phyloP scores from a whole-genome alignment of 2,329 filamentous ascomycete genomes.

The Aspergillus luchuensis region DNA sequence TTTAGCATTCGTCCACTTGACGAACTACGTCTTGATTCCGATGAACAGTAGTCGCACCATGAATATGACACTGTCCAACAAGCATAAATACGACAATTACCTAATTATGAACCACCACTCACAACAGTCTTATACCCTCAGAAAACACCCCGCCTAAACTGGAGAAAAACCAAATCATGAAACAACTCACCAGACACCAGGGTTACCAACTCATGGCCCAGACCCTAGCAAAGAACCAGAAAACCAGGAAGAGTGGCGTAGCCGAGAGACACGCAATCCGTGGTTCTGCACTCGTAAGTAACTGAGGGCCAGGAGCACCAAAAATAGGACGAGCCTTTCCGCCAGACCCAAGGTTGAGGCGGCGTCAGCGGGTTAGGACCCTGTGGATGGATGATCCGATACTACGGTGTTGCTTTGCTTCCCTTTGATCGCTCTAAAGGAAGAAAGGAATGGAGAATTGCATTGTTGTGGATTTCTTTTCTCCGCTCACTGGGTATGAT shows the following conservation, averaged over 20 bases:
- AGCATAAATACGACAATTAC: no score
- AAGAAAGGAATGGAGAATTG: background rate
- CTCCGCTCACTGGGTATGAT: background rate
- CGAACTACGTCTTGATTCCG: no score
- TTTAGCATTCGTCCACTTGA: no score
- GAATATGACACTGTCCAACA: no score
- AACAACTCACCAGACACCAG: background rate
- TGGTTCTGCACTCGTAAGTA: conserved; percentile 8
- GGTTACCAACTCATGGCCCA: background rate
- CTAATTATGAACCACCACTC: no score
- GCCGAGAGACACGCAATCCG: conserved; percentile 5
- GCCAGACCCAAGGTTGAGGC: conserved; percentile 8
- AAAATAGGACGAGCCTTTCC: conserved; percentile 16
- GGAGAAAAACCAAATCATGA: background rate
- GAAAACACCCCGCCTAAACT: no score
- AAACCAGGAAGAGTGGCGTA: background rate
- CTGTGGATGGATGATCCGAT: background rate
- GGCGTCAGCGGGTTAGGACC: background rate
- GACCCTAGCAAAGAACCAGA: background rate
- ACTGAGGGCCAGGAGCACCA: conserved; percentile 2
- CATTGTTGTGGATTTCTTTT: background rate
- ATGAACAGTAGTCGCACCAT: no score
- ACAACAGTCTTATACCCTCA: no score
- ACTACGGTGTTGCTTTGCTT: background rate
- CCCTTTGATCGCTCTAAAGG: background rate